phyloP scores from a whole-genome alignment of 2,329 filamentous ascomycete genomes.

The Penicillium crustosum region DNA sequence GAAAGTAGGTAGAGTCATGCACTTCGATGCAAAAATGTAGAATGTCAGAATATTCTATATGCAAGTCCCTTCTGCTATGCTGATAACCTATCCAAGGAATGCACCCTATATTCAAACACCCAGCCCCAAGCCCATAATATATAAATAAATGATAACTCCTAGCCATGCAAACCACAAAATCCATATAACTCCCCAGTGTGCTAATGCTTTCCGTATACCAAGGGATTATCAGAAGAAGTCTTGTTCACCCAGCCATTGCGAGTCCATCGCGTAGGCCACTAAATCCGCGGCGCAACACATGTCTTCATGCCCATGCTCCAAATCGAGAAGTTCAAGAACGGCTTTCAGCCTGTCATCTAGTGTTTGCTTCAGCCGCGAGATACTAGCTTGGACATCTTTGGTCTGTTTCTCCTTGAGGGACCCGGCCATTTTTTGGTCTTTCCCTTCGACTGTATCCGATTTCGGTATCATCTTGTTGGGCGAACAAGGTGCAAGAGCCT shows the following conservation, averaged over 20 bases:
- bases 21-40: neutral
- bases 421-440: neutral
- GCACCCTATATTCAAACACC: neutral
- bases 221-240: slow-evolving; percentile 38
- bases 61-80: neutral
- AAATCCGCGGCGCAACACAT: slow-evolving; percentile 47
- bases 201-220: neutral
- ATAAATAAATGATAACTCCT: neutral
- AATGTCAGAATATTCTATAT: neutral
- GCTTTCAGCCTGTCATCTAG: slow-evolving; percentile 35
- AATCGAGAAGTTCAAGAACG: slow-evolving; percentile 38
- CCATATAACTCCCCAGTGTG: neutral
- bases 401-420: slow-evolving; percentile 10
- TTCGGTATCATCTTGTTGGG: slow-evolving; percentile 29
- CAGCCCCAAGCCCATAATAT: neutral
- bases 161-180: neutral
- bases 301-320: slow-evolving; percentile 41
- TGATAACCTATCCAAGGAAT: neutral
- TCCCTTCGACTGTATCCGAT: slow-evolving; percentile 3
- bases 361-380: slow-evolving; percentile 29
- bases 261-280: slow-evolving; percentile 46
- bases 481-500: slow-evolving; percentile 36
- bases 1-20: neutral
- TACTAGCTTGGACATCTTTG: slow-evolving; percentile 16
- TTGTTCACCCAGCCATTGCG: slow-evolving; percentile 40